Conservation (phyloP, 345 rosid genomes). For the Syzygium oleosum region DNA sequence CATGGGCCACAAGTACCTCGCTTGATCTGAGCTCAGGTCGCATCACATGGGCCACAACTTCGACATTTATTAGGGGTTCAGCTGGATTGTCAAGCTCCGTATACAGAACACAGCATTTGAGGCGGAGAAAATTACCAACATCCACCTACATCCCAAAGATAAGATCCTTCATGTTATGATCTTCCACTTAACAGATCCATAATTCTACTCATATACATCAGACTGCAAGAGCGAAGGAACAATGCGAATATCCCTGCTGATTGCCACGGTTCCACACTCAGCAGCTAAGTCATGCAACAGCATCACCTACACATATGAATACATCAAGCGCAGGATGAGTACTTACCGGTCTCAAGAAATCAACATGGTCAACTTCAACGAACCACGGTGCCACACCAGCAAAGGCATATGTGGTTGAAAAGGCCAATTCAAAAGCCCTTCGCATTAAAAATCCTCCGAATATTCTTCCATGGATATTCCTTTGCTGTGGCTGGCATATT, state of each 20-base stretch:
- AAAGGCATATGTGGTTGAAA: conserved; percentile 73
- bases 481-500: conserved; percentile 87
- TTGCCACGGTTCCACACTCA: neutral
- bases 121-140: conserved; percentile 79
- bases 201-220: neutral
- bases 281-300: neutral
- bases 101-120: conserved; percentile 74
- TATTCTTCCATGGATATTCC: conserved; percentile 79
- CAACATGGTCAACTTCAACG: conserved; percentile 82
- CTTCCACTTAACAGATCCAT: neutral
- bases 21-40: conserved; percentile 66
- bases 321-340: neutral
- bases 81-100: conserved; percentile 50
- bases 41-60: conserved; percentile 80
- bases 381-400: conserved; percentile 78
- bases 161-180: neutral
- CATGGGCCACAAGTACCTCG: conserved; percentile 36
- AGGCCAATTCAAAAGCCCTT: conserved; percentile 79
- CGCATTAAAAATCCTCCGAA: conserved; percentile 90
- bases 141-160: conserved; percentile 41
- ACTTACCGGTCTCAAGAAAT: conserved; percentile 82
- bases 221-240: neutral
- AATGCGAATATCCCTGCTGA: neutral
- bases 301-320: neutral
- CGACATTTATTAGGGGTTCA: conserved; percentile 55